Evolutionary conservation across 306 rosid species (phyloP), one percentile per base, ranked within the genome.

Genomic region (Glycine latifolia): DNA sequence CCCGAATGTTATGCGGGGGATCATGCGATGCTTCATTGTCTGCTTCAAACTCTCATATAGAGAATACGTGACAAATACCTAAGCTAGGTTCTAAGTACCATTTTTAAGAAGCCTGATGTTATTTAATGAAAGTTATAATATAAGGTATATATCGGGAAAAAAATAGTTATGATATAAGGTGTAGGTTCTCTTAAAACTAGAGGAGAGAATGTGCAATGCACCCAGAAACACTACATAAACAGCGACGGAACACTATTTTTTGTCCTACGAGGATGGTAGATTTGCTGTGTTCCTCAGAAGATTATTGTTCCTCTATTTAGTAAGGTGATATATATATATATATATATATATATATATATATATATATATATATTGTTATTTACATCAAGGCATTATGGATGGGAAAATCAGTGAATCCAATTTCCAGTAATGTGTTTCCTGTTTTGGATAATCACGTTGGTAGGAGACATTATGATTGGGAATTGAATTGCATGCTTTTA

Each of bases 71-170:
- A 81, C 70, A 85, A 69, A 78, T 56, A 56, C 52, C 33, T 67
- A 68, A 67, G 78, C 71, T 80, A 83, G 87, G 85, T 86, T 83
- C 85, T 59, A 75, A 76, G 87, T 56, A 83, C 87, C 85, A 79
- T 79, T 63, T 63, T 61, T 65, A 75, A 72, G 77, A 81, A 77
- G 14, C 56, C 52, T 68, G 56, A 48, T 54, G 44, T 54, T 76
- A 54, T 71, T 80, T 52, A 61, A 39, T 10, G 62, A 82, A 66
- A 59, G 80, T 61, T 73, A 17, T 9, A 35, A 47, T 43, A 78
- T 7, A 26, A 26, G 31, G 31, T 26, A 26, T 26, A 26, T 26
- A 26, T 26, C 31, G 31, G 20, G 20, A 26, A 26, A 26, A 26
- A 26, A 26, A 26, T n/a, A 26, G 31, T 26, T 26, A 26, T 26